phyloP scores from a whole-genome alignment of 352 stramenopile species.

The Pythium graminicola region DNA sequence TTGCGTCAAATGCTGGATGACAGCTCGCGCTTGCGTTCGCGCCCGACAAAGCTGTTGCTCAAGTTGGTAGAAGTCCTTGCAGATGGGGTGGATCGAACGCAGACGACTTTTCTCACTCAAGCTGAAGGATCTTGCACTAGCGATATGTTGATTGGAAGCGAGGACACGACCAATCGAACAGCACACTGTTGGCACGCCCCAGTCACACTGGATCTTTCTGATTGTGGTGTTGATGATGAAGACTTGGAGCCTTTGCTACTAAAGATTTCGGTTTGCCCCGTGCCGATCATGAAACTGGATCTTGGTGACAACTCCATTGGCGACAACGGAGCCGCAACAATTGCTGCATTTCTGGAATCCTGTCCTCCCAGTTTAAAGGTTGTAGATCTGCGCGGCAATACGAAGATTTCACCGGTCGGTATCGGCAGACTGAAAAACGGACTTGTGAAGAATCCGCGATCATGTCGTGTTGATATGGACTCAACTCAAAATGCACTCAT shows the following conservation, averaged over 20 bases:
- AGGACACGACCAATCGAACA: not conserved
- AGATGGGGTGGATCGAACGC: slow-evolving; percentile 26
- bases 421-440: slow-evolving; percentile 26
- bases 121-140: slow-evolving; percentile 16
- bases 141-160: slow-evolving; percentile 30
- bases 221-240: slow-evolving; percentile 32
- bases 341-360: slow-evolving; percentile 43
- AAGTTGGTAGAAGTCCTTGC: slow-evolving; percentile 38
- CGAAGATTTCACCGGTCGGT: slow-evolving; percentile 28
- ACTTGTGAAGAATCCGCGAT: slow-evolving; percentile 25
- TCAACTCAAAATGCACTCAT: slow-evolving; percentile 12
- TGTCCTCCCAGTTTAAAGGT: slow-evolving; percentile 16
- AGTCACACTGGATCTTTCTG: slow-evolving; percentile 24
- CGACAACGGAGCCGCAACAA: slow-evolving; percentile 31
- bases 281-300: slow-evolving; percentile 28
- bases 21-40: not conserved
- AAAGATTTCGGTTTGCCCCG: slow-evolving; percentile 34
- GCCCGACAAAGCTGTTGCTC: slow-evolving; percentile 29
- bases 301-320: slow-evolving; percentile 35
- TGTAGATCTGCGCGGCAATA: slow-evolving; percentile 31
- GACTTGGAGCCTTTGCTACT: slow-evolving; percentile 35
- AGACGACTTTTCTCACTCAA: slow-evolving; percentile 49
- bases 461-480: slow-evolving; percentile 29
- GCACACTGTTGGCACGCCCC: not conserved
- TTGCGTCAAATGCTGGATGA: not conserved